Evolutionary conservation across 306 rosid genomes (phyloP).

Genomic region (Dryas alaskensis): DNA sequence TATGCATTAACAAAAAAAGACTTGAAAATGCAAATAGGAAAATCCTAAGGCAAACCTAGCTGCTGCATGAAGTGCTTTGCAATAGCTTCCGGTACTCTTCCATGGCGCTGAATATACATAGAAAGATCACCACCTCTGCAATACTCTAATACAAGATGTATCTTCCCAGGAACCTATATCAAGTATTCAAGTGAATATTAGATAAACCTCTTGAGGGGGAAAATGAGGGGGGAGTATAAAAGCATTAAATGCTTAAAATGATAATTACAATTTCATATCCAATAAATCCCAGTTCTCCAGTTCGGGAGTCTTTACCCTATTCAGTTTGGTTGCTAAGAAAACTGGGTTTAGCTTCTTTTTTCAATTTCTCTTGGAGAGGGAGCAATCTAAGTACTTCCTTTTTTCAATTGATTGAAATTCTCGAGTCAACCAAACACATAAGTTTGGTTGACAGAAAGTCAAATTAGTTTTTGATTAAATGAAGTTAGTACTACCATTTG

Average conservation of each 20-base stretch:
- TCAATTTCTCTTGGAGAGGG: too few relatives aligned
- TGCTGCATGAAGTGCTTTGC: constrained; percentile 96
- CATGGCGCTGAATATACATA: constrained; percentile 75
- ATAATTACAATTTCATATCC: neutral
- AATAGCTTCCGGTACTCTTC: constrained; percentile 73
- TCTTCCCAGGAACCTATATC: constrained; percentile 86
- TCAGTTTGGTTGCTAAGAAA: neutral
- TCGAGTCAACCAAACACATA: too few relatives aligned
- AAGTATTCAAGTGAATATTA: constrained; percentile 30
- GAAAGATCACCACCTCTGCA: constrained; percentile 98
- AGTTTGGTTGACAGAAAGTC: neutral
- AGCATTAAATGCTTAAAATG: neutral
- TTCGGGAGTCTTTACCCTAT: neutral
- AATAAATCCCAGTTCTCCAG: neutral
- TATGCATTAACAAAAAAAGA: neutral
- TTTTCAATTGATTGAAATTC: too few relatives aligned
- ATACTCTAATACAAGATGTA: constrained; percentile 91
- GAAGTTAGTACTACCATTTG: neutral
- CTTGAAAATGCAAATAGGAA: constrained; percentile 7
- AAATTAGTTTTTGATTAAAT: neutral
- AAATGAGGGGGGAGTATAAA: neutral
- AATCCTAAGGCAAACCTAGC: constrained; percentile 57
- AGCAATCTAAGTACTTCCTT: too few relatives aligned
- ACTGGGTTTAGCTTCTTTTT: neutral
- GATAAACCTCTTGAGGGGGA: neutral